Evolutionary conservation across 345 rosid genomes (phyloP), one percentile per base, ranked within the genome.

Genomic region (Euphorbia tirucalli): DNA sequence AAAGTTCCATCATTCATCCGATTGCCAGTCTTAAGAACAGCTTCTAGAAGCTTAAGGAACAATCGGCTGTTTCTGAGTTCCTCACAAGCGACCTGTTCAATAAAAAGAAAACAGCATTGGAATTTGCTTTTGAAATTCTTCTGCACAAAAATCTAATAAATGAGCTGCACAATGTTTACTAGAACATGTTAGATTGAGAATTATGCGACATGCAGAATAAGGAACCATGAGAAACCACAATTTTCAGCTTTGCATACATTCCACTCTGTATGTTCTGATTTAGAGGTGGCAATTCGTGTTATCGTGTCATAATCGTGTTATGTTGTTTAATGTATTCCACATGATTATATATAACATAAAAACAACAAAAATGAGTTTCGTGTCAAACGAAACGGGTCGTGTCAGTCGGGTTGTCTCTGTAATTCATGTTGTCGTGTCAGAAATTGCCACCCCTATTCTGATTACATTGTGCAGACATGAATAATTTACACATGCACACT

Each of bases 1-100:
- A 90, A 96, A 48, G 99, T 96, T 55, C 99, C 99, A 82, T 87
- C 84, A 70, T 96, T 96, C 99, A 96, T 96, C 54, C 99, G 89
- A 76, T 96, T 96, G 74, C 99, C 99, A 9, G 99, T 96, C 82
- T 96, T 96, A 13, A 96, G 96, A 82, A 96, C 98, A 63, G 99
- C 99, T 83, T 96, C 99, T 69, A 96, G 82, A 68, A 96, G 92
- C 86, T 93, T 96, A 75, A 91, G 85, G 88, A 96, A 96, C 76
- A 96, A 76, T 61, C 97, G 78, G 75, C 95, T 90, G 80, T 83
- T 90, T 66, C 79, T 83, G 32, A 96, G 94, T 81, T 91, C 97
- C 83, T 88, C 81, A 83, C 97, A 93, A 52, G 97, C 97, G 78
- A 91, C 88, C 98, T 95, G 82, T 48, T 31, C 55, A 30, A 75